A percentile compares a stretch with the other conserved stretches of the same genome.
These are phyloP conservation scores for Starmerella bombicola DNA, from an alignment of 805 yeast genomes.

Conservation along the genomic window DNA sequence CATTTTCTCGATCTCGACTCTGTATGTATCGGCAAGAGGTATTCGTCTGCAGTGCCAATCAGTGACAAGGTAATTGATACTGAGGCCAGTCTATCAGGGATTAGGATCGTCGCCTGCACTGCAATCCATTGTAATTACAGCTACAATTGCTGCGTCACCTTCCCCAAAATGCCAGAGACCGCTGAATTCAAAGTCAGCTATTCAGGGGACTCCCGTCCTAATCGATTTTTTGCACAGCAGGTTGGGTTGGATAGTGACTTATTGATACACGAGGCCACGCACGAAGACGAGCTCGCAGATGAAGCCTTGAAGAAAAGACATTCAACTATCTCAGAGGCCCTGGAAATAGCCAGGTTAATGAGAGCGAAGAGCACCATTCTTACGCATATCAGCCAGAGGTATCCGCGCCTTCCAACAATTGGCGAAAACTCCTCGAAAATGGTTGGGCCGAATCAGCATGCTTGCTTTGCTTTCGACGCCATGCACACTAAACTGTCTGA, in stretches of 20 bases:
- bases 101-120: conserved; percentile 38
- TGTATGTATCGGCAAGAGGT: conserved; percentile 33
- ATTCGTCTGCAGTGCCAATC: conserved; percentile 5
- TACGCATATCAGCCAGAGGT: conserved; percentile 90
- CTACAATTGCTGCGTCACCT: conserved; percentile 46
- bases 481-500: conserved; percentile 40
- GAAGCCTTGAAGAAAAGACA: conserved; percentile 79
- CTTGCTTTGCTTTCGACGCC: conserved; percentile 48
- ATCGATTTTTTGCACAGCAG: conserved; percentile 40
- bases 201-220: conserved; percentile 93
- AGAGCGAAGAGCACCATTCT: conserved; percentile 54
- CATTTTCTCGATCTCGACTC: conserved; percentile 50
- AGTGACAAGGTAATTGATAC: background rate
- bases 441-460: conserved; percentile 25
- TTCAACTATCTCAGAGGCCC: conserved; percentile 80
- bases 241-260: conserved; percentile 60
- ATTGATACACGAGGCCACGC: conserved; percentile 84
- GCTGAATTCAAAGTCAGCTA: conserved; percentile 57
- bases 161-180: background rate
- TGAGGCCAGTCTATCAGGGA: background rate
- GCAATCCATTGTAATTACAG: conserved; percentile 82
- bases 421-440: conserved; percentile 12
- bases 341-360: conserved; percentile 59
- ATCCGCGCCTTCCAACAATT: conserved; percentile 42
- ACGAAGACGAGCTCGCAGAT: conserved; percentile 60